Conservation (phyloP, 2,329 filamentous ascomycete species). For the Gnomoniopsis smithogilvyi region DNA sequence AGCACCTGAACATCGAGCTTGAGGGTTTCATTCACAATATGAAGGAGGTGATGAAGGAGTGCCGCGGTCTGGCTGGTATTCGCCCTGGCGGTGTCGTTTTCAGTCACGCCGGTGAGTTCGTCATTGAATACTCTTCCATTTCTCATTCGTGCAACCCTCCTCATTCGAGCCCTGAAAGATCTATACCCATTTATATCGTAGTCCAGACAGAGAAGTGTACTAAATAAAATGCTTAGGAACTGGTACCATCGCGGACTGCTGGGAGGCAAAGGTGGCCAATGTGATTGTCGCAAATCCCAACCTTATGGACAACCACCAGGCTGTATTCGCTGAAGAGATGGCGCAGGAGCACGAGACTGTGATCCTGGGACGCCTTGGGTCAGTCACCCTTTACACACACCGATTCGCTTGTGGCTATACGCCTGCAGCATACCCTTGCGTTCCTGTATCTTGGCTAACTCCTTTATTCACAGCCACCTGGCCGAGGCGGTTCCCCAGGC, state of each 20-base stretch:
- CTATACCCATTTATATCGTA: conserved; percentile 2
- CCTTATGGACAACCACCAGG: conserved; percentile 87
- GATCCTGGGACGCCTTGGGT: conserved; percentile 67
- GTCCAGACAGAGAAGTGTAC: neutral
- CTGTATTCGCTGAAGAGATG: conserved; percentile 77
- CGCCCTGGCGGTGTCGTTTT: conserved; percentile 70
- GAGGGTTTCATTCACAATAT: conserved; percentile 69
- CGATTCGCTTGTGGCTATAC: neutral
- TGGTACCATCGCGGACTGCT: conserved; percentile 81
- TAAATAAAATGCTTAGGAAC: conserved; percentile 57
- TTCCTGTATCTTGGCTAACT: neutral
- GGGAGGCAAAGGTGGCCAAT: conserved; percentile 71
- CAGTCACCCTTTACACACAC: conserved; percentile 26
- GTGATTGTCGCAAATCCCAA: conserved; percentile 83
- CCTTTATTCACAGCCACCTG: conserved; percentile 20
- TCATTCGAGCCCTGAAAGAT: neutral
- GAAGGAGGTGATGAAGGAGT: conserved; percentile 53
- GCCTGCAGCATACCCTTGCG: neutral
- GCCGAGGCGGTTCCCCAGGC: conserved; percentile 22
- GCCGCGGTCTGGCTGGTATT: conserved; percentile 43
- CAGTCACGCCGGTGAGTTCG: conserved; percentile 75
- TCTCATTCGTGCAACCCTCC: neutral
- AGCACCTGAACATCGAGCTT: conserved; percentile 48
- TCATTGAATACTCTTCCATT: neutral
- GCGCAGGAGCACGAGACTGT: conserved; percentile 69